A percentile compares a stretch with the other conserved stretches of the same genome.
Conservation (phyloP, 495 filamentous ascomycete genomes). For the Penicillium parvum region DNA sequence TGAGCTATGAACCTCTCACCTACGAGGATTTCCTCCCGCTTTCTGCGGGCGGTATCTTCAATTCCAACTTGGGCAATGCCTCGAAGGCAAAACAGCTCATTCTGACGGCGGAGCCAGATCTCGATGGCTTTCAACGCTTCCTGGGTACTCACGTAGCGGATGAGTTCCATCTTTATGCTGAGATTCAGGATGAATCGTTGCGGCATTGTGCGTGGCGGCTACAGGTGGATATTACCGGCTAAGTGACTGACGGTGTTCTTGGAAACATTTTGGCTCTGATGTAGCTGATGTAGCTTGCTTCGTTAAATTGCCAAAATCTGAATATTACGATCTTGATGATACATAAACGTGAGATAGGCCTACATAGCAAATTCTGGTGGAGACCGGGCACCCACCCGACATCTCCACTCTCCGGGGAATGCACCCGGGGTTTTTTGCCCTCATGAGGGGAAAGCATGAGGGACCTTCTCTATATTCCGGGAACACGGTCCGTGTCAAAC, state of each 20-base stretch:
- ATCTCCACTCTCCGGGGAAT: neutral
- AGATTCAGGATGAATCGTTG: constrained; percentile 26
- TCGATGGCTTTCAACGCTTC: constrained; percentile 29
- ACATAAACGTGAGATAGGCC: too few species aligned
- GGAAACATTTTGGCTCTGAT: too few species aligned
- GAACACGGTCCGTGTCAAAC: neutral
- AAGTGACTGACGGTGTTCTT: too few species aligned
- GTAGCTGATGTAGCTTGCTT: neutral
- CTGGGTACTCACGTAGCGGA: constrained; percentile 22
- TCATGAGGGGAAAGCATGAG: neutral
- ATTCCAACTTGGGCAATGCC: constrained; percentile 30
- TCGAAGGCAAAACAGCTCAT: constrained; percentile 24
- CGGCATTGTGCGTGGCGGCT: constrained; percentile 19
- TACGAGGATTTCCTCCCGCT: constrained; percentile 45
- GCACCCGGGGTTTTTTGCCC: neutral
- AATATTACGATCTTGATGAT: too few species aligned
- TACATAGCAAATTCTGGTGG: too few species aligned
- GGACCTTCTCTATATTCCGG: neutral
- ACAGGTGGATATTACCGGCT: constrained; percentile 11
- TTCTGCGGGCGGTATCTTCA: constrained; percentile 41
- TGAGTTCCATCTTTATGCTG: constrained; percentile 27
- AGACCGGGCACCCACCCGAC: neutral
- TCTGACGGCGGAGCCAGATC: constrained; percentile 28
- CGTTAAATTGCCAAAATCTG: too few species aligned
- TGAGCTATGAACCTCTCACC: constrained; percentile 32